These are phyloP conservation scores for Rhazya stricta DNA, from an alignment of 257 asterid species.

Conservation along the genomic window DNA sequence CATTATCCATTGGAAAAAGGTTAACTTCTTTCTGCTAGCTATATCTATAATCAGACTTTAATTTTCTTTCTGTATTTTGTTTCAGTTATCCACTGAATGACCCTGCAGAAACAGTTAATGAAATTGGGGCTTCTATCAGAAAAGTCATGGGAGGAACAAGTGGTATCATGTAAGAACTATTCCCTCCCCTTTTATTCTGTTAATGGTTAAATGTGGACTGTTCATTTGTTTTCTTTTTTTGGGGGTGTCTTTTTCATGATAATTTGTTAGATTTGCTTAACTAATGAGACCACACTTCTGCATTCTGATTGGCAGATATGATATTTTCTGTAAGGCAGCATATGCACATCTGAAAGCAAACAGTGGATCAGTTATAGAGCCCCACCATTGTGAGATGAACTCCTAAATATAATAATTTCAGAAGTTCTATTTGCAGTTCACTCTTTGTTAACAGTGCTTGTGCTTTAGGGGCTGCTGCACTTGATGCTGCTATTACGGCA, in stretches of 20 bases:
- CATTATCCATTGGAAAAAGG: not conserved
- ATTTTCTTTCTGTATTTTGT: conserved; percentile 15
- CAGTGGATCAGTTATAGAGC: conserved; percentile 34
- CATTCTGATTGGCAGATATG: conserved; percentile 47
- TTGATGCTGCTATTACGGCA: conserved; percentile 87
- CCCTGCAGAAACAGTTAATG: conserved; percentile 74
- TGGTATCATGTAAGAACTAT: conserved; percentile 65
- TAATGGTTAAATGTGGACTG: not conserved
- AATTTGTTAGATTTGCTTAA: not conserved
- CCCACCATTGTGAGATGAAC: conserved; percentile 61
- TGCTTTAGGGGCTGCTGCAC: conserved; percentile 79
- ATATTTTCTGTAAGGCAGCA: conserved; percentile 87
- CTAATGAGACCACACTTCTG: conserved; percentile 7
- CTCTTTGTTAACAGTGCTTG: conserved; percentile 16
- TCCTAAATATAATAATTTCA: conserved; percentile 13
- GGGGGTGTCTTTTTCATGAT: not conserved
- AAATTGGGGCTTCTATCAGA: conserved; percentile 75
- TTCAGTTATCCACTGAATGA: conserved; percentile 96
- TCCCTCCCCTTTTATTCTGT: conserved; percentile 11
- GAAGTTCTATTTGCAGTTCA: conserved; percentile 15
- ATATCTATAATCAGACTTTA: conserved; percentile 10
- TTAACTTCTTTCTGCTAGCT: not conserved
- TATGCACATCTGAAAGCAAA: conserved; percentile 64
- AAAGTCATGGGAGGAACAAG: conserved; percentile 99
- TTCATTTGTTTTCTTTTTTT: not conserved